Evolutionary conservation across 2,329 filamentous ascomycete genomes (phyloP).

Genomic region (Sarocladiaceae sp.): DNA sequence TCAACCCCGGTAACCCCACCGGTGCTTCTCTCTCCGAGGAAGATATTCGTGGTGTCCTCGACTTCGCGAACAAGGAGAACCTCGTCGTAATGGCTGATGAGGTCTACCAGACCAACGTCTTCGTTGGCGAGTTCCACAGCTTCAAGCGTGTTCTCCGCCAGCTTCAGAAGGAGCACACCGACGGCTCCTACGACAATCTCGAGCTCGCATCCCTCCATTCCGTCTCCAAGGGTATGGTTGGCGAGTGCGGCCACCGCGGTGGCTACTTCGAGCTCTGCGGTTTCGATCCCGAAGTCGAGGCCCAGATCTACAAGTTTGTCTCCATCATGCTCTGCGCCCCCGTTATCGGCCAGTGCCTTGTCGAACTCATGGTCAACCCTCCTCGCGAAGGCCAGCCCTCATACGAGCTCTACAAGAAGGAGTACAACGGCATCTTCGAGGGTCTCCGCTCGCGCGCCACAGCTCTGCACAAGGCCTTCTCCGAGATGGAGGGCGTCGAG

Average conservation of each 20-base stretch:
- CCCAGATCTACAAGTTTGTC: slow-evolving; percentile 97
- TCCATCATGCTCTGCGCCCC: slow-evolving; percentile 95
- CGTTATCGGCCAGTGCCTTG: slow-evolving; percentile 91
- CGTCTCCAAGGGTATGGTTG: slow-evolving; percentile 97
- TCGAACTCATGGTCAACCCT: slow-evolving; percentile 98
- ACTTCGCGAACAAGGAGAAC: slow-evolving; percentile 79
- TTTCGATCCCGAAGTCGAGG: slow-evolving; percentile 80
- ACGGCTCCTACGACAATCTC: slow-evolving; percentile 72
- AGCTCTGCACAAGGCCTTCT: slow-evolving; percentile 86
- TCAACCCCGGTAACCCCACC: slow-evolving; percentile 98
- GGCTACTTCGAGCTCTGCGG: slow-evolving; percentile 96
- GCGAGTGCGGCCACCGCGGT: slow-evolving; percentile 95
- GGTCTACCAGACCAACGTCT: slow-evolving; percentile 99
- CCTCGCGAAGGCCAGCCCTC: slow-evolving; percentile 79
- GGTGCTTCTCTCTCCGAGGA: slow-evolving; percentile 76
- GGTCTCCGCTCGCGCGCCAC: slow-evolving; percentile 75
- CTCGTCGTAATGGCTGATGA: slow-evolving; percentile 93
- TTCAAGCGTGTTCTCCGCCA: slow-evolving; percentile 88
- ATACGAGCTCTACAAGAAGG: slow-evolving; percentile 75
- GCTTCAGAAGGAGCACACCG: slow-evolving; percentile 67
- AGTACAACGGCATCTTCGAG: slow-evolving; percentile 79
- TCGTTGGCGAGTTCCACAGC: slow-evolving; percentile 87
- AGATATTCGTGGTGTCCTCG: slow-evolving; percentile 80
- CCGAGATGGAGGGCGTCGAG: slow-evolving; percentile 92
- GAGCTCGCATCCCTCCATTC: slow-evolving; percentile 92